Evolutionary conservation across 129 eudicot species (phyloP).

Genomic region (Gnaphalium uliginosum): DNA sequence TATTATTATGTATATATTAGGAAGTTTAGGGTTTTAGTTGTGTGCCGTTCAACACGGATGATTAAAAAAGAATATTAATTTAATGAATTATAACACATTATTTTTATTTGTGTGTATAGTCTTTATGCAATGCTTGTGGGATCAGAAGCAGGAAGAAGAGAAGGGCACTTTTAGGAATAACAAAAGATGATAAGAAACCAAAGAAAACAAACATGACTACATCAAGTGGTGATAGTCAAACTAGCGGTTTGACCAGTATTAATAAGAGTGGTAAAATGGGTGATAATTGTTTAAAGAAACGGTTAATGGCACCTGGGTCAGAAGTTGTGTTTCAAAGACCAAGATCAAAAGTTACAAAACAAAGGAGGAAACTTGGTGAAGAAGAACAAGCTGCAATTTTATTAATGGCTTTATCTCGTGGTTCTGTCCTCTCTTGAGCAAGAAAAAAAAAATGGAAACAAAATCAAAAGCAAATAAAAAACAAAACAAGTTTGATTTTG

Average conservation of each 20-base stretch:
- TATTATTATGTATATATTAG: no score
- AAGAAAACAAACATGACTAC: conserved; percentile 38
- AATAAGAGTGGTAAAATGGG: conserved; percentile 33
- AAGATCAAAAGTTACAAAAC: conserved; percentile 57
- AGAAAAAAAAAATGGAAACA: not conserved
- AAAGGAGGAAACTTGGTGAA: conserved; percentile 69
- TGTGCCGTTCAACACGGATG: no score
- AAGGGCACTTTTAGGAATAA: conserved; percentile 67
- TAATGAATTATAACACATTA: conserved; percentile 10
- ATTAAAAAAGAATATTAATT: conserved; percentile 8
- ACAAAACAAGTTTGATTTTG: conserved; percentile 5
- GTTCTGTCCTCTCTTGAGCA: conserved; percentile 67
- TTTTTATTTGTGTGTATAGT: conserved; percentile 37
- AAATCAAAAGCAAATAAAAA: not conserved
- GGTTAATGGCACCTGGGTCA: conserved; percentile 52
- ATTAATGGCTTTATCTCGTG: conserved; percentile 90
- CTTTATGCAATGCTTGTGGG: conserved; percentile 97
- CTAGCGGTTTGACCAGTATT: conserved; percentile 41
- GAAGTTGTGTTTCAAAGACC: conserved; percentile 85
- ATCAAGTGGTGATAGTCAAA: conserved; percentile 31
- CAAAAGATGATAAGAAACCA: conserved; percentile 63
- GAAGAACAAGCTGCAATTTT: conserved; percentile 90
- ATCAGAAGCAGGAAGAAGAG: conserved; percentile 90
- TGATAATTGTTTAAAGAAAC: conserved; percentile 50
- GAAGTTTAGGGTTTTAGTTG: not conserved